Base-by-base conservation (phyloP, 306 rosid species). In the Luffa acutangula region DNA sequence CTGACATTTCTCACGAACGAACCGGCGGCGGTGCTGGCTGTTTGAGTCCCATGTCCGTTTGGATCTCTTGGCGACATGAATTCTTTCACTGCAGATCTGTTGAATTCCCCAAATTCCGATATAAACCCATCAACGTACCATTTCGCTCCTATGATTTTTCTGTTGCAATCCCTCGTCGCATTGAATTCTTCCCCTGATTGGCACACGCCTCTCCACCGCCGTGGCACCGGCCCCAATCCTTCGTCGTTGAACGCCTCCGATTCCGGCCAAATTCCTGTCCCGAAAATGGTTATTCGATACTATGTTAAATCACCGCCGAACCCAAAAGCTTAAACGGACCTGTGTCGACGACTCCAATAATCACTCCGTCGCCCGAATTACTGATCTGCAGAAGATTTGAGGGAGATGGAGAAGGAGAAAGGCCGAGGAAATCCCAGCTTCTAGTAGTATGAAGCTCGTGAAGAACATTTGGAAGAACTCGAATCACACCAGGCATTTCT, bases 231-330 rank as follows among this genome's bases (percentile, higher is more conserved):
- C 15, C 86, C 89, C 9, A 87, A 76, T 63, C 86, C 89, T 78
- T 78, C 48, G 8, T 89, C 87, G 11, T 37, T 51, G 86, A 89
- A 89, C 46, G 80, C 78, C 76, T 79, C 75, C 8, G 89, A 87
- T 80, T 89, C 90, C 46, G 92, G 92, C 92, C 87, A 89, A 73
- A 87, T 84, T 73, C 92, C 90, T 89, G 91, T 39, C 42, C 42
- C 42, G 42, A 39, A 39, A 39, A 39, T 39, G 4, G 42, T 39
- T 39, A 39, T 39, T 39, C 0, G 42, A 39, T 39, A 4, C 42
- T 0, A 39, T 45, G 49, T 45, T 45, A 45, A 45, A 45, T 45
- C 11, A 45, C 11, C 7, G 2, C 2, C 2, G 10, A 8, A 17
- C n/a, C 9, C 17, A 41, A 42, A 73, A 41, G 46, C 43, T 43